Evolutionary conservation across 768 basidiomycete genomes (phyloP), one percentile per base, ranked within the genome.

Genomic region (Lentinula raphanica): DNA sequence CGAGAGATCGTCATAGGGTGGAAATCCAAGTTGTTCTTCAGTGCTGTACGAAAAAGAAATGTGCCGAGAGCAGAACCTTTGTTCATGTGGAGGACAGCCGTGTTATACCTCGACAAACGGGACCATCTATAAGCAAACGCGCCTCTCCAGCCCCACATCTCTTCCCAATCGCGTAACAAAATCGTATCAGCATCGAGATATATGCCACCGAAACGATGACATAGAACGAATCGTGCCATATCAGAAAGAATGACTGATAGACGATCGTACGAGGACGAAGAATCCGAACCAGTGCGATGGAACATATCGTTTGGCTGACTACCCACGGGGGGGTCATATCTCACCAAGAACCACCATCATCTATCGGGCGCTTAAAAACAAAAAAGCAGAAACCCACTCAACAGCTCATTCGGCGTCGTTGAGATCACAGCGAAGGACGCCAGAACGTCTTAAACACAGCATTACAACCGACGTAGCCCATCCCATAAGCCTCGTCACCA

Each of bases 91-190:
- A 99, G 79, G 11, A 98, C 93, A 2, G 97, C 95, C 12, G 96
- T 98, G 77, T 98, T 98, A 72, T 98, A 98, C 69, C 88, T 91
- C 66, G 90, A 84, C 61, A 95, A 76, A 49, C 92, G 86, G 21
- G 90, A 92, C 96, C 96, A 99, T 2, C 96, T 81, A 70, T 98
- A 98, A 7, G 96, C 95, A 65, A 97, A 99, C 17, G 94, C 94
- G 38, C 95, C 95, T 65, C 88, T 85, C 88, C 92, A 97, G 28
- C 92, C 93, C 93, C 93, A 98, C 5, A 99, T 76, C 64, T 98
- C 96, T 68, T 97, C 95, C 97, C 97, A 99, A 67, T 99, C 96
- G 21, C 97, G 88, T 31, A 99, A 74, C 64, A 99, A 85, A 62
- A 99, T 84, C 8, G 94, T 98, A 69, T 98, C 97, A 9, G 95